Evolutionary conservation across 148 eudicot species (phyloP), one percentile per base, ranked within the genome.

Genomic region (Rhododendron simsii): DNA sequence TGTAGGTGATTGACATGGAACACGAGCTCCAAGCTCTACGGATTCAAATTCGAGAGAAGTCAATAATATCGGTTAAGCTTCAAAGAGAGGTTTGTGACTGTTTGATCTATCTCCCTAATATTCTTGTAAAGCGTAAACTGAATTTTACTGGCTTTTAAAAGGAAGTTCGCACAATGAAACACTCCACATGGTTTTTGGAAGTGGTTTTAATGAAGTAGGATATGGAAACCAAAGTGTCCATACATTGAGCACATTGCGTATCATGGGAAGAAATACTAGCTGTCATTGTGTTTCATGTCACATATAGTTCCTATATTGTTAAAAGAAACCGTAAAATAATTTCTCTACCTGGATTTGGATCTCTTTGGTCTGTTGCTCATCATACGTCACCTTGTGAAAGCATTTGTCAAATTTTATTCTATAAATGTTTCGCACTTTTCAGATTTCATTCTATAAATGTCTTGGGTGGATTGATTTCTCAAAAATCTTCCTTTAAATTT

Each of bases 1-100:
- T 74, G 50, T 87, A 97, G 99, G 98, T 97, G 81, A 93, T 92
- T 92, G 98, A 95, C 90, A 97, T 97, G 98, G 99, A 97, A 82
- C 95, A 93, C 73, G 99, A 97, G 84, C 99, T 95, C 84, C 93
- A 92, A 88, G 99, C 95, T 85, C 93, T 97, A 80, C 88, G 99
- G 84, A 89, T 94, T 82, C 95, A 93, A 79, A 96, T 97, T 33
- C 91, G 92, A 61, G 98, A 97, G 88, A 97, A 97, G 90, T 91
- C 93, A 81, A 93, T 93, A 84, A 88, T 93, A 86, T 94, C 98
- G 4, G 89, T 96, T 35, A 93, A 92, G 89, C 99, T 97, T 87
- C 95, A 95, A 87, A 93, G 92, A 90, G 96, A 97, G 99, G 99
- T 97, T 37, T 81, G 47, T 83, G 41, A 81, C 79, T 81, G 7